Conservation (phyloP, 78 protist species). For the Pigoraptor vietnamica region DNA sequence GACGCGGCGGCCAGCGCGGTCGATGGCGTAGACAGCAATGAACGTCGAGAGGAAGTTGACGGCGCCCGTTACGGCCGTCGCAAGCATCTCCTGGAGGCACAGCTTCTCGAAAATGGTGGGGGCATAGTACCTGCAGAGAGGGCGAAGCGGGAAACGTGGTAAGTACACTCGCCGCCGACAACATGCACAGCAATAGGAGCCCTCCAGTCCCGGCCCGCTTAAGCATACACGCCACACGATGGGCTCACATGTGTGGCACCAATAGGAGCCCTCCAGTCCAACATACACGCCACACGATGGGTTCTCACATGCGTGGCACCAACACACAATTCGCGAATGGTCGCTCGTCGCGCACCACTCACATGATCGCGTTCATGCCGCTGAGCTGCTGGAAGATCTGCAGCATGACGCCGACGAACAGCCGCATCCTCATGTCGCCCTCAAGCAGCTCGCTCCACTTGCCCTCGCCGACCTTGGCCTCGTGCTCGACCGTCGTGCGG, state of each 20-base stretch:
- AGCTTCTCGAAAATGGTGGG: neutral
- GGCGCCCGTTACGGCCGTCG: neutral
- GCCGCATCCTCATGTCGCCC: neutral
- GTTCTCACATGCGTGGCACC: too few relatives aligned
- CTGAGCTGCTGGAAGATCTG: constrained; percentile 22
- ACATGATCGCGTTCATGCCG: neutral
- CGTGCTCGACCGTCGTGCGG: neutral
- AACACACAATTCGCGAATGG: too few relatives aligned
- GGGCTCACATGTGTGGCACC: too few relatives aligned
- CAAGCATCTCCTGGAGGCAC: neutral
- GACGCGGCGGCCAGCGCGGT: neutral
- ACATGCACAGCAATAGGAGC: too few relatives aligned
- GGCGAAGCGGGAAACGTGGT: too few relatives aligned
- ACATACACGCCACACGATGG: too few relatives aligned
- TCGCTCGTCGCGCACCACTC: neutral
- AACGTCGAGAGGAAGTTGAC: neutral
- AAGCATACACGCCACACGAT: too few relatives aligned
- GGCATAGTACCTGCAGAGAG: neutral
- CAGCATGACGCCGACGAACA: neutral
- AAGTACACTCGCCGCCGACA: too few relatives aligned
- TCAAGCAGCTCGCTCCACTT: neutral
- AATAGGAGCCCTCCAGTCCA: too few relatives aligned
- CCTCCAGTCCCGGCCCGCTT: too few relatives aligned
- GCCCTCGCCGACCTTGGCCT: neutral
- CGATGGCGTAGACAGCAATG: neutral